Percentiles rank a stretch among this genome's conserved stretches.
These are phyloP conservation scores for Aethionema arabicum DNA, from an alignment of 345 rosid genomes.

Conservation along the genomic window DNA sequence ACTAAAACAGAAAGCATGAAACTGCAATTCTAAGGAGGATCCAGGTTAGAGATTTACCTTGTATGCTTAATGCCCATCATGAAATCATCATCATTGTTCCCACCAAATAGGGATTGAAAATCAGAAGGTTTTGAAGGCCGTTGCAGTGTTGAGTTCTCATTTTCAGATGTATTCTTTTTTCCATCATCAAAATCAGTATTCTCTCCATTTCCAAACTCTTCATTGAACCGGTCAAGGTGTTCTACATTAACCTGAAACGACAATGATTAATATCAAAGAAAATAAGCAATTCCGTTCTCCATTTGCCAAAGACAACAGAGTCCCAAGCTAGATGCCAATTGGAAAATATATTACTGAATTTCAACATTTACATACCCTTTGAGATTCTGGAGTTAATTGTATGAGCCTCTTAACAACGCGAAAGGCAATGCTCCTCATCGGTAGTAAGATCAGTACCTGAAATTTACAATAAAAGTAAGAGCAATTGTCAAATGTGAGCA, in stretches of 20 bases:
- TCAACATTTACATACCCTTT: conserved; percentile 51
- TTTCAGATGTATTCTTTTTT: conserved; percentile 28
- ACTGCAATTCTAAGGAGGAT: neutral
- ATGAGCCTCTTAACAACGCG: conserved; percentile 73
- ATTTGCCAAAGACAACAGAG: conserved; percentile 10
- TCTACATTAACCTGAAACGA: conserved; percentile 71
- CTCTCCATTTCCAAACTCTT: conserved; percentile 71
- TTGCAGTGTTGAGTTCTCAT: conserved; percentile 34
- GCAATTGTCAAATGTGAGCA: conserved; percentile 11
- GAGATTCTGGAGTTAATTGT: conserved; percentile 65
- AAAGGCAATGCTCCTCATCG: conserved; percentile 64
- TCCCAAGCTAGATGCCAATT: conserved; percentile 7
- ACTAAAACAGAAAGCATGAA: conserved; percentile 11
- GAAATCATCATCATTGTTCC: conserved; percentile 69
- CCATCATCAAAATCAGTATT: conserved; percentile 43
- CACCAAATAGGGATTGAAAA: conserved; percentile 76
- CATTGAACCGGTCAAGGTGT: conserved; percentile 65
- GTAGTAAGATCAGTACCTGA: conserved; percentile 83
- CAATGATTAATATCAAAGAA: conserved; percentile 19
- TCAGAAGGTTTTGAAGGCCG: conserved; percentile 85
- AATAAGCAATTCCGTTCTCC: neutral
- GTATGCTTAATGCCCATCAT: conserved; percentile 92
- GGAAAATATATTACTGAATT: neutral
- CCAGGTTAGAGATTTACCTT: conserved; percentile 45
- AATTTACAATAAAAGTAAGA: conserved; percentile 20